A percentile compares a stretch with the other conserved stretches of the same genome.
Evolutionary conservation across 805 yeast species (phyloP).

Genomic region (Jamesozyma lodderae): DNA sequence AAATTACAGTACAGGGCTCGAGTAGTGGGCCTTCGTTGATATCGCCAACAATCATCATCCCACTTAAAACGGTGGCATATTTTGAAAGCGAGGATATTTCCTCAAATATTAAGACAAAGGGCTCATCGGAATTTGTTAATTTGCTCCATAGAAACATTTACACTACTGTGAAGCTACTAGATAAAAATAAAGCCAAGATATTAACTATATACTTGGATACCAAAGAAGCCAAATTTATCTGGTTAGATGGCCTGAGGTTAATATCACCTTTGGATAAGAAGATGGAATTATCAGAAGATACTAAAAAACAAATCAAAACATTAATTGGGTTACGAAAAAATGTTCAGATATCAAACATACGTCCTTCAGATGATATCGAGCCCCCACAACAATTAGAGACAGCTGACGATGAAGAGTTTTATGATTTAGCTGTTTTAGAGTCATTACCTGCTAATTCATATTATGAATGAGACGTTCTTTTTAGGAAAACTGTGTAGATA

Average conservation of each 20-base stretch:
- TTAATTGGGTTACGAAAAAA: constrained; percentile 39
- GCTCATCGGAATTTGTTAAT: constrained; percentile 39
- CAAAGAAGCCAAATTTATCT: constrained; percentile 54
- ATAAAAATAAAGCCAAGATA: constrained; percentile 34
- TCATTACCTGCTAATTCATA: constrained; percentile 12
- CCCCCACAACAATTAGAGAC: constrained; percentile 1
- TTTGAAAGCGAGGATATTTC: constrained; percentile 44
- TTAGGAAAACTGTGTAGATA: too few relatives aligned
- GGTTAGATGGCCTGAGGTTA: constrained; percentile 71
- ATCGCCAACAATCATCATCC: constrained; percentile 34
- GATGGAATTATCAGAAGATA: constrained; percentile 33
- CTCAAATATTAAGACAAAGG: constrained; percentile 10
- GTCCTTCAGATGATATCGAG: constrained; percentile 18
- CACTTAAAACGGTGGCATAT: constrained; percentile 41
- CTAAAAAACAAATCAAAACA: constrained; percentile 37
- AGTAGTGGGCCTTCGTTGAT: constrained; percentile 1
- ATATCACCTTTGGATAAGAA: constrained; percentile 30
- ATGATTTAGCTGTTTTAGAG: constrained; percentile 28
- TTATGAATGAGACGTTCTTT: constrained; percentile 26
- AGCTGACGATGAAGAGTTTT: constrained; percentile 14
- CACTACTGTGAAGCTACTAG: constrained; percentile 46
- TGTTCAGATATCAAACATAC: constrained; percentile 40
- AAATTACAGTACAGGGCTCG: constrained; percentile 14
- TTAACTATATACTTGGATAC: constrained; percentile 64
- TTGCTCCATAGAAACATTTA: constrained; percentile 49